A percentile compares a stretch with the other conserved stretches of the same genome.
Evolutionary conservation across 495 filamentous ascomycete genomes (phyloP).

Genomic region (Halenospora varia): DNA sequence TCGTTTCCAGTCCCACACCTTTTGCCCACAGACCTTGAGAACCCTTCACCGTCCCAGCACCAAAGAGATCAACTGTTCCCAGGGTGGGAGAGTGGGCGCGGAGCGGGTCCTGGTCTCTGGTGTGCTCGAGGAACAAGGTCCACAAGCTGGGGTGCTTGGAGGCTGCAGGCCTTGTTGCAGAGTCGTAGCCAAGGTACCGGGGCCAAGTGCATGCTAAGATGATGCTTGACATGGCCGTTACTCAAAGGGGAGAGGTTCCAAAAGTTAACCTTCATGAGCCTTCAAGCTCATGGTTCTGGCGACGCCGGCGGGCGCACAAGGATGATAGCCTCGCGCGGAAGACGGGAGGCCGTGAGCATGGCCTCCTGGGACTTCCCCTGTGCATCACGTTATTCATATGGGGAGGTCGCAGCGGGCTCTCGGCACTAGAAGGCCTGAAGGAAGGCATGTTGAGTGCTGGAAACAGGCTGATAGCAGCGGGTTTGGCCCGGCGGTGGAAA

Average conservation of each 20-base stretch:
- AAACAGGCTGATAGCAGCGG: slow-evolving; percentile 7
- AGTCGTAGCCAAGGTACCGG: slow-evolving; percentile 14
- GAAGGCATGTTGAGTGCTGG: background rate
- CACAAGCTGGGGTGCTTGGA: slow-evolving; percentile 22
- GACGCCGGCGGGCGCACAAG: no score
- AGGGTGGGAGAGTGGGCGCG: slow-evolving; percentile 6
- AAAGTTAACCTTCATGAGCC: background rate
- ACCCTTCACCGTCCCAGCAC: slow-evolving; percentile 1
- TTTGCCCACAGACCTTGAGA: slow-evolving; percentile 16
- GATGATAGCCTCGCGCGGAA: slow-evolving; percentile 12
- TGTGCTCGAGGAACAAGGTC: slow-evolving; percentile 5
- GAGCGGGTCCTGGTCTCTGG: slow-evolving; percentile 8
- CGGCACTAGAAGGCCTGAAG: background rate
- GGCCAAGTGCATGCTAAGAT: slow-evolving; percentile 7
- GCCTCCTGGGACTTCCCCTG: slow-evolving; percentile 3
- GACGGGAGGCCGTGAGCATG: slow-evolving; percentile 18
- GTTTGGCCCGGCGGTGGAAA: background rate
- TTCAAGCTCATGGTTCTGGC: background rate
- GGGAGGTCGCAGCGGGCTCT: background rate
- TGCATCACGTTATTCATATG: slow-evolving; percentile 16
- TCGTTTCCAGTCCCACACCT: slow-evolving; percentile 14
- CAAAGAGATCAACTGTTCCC: slow-evolving; percentile 12
- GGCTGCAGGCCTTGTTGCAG: slow-evolving; percentile 18
- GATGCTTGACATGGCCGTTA: slow-evolving; percentile 11
- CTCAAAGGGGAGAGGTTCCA: slow-evolving; percentile 5